phyloP scores from a whole-genome alignment of 2,329 filamentous ascomycete genomes.

The Trichoderma sp. region DNA sequence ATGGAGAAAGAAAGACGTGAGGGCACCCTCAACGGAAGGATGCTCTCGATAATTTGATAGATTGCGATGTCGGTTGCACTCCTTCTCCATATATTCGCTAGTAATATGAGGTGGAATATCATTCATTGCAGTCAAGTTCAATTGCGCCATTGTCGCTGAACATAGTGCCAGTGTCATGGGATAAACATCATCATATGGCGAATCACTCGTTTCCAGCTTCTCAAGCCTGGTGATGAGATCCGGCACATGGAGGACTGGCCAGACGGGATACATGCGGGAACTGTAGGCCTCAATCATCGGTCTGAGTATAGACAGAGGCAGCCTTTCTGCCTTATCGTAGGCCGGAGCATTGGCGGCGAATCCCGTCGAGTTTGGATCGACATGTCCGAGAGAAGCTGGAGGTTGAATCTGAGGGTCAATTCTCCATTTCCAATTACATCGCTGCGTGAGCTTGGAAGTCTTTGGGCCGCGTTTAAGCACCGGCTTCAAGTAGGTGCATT shows the following conservation, averaged over 20 bases:
- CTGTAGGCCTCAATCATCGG: slow-evolving; percentile 8
- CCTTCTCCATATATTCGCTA: slow-evolving; percentile 17
- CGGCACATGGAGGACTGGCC: slow-evolving; percentile 5
- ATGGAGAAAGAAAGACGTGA: slow-evolving; percentile 18
- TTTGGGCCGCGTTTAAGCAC: slow-evolving; percentile 22
- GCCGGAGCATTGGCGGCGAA: neutral
- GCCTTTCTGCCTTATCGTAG: neutral
- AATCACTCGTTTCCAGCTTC: neutral
- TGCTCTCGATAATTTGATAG: slow-evolving; percentile 14
- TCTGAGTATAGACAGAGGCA: slow-evolving; percentile 1
- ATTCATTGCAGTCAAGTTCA: neutral
- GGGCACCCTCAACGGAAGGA: slow-evolving; percentile 8
- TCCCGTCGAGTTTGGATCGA: neutral
- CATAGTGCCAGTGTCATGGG: slow-evolving; percentile 11
- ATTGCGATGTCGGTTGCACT: slow-evolving; percentile 2
- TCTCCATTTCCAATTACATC: slow-evolving; percentile 15
- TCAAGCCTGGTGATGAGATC: neutral
- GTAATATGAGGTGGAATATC: neutral
- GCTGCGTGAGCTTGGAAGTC: slow-evolving; percentile 16
- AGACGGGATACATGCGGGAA: slow-evolving; percentile 16
- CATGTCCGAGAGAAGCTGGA: neutral
- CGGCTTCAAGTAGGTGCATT: slow-evolving; percentile 21
- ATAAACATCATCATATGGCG: neutral
- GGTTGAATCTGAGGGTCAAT: neutral
- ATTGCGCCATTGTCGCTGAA: slow-evolving; percentile 16